A percentile compares a stretch with the other conserved stretches of the same genome.
These are phyloP conservation scores for Senna tora DNA, from an alignment of 306 rosid genomes.

Conservation along the genomic window DNA sequence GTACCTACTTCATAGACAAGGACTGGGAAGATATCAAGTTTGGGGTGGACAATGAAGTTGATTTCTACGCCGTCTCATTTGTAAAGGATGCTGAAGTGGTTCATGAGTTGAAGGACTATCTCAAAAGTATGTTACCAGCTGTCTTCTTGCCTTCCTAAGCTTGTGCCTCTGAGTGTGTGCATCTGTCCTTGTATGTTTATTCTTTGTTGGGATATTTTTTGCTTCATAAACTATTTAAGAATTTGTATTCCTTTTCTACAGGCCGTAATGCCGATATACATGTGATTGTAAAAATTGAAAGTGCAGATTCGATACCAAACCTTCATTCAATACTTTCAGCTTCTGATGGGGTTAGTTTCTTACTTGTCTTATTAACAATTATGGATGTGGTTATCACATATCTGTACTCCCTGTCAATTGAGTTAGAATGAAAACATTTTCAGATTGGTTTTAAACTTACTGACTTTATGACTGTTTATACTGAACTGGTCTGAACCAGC, in stretches of 20 bases:
- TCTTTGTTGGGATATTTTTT: constrained; percentile 6
- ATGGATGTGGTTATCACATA: constrained; percentile 20
- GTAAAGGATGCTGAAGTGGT: constrained; percentile 93
- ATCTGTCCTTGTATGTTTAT: not conserved
- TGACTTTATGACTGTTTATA: constrained; percentile 26
- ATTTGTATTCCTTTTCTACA: constrained; percentile 40
- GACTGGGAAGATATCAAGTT: constrained; percentile 99
- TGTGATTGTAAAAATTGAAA: constrained; percentile 92
- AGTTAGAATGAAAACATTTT: not conserved
- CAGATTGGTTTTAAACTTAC: not conserved
- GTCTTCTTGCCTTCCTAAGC: constrained; percentile 36
- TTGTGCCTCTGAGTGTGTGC: constrained; percentile 9
- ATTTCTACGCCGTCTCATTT: constrained; percentile 94
- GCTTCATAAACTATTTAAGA: constrained; percentile 27
- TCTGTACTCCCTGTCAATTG: constrained; percentile 16
- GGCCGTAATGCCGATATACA: constrained; percentile 82
- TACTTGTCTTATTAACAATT: constrained; percentile 17
- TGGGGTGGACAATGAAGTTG: constrained; percentile 95
- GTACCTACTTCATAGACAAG: constrained; percentile 60
- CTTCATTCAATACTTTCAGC: constrained; percentile 89
- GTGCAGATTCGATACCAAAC: constrained; percentile 95
- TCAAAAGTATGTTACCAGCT: constrained; percentile 55
- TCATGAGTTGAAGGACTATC: constrained; percentile 82
- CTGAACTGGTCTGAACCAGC: constrained; percentile 20
- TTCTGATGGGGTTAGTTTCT: constrained; percentile 87